Evolutionary conservation across 768 basidiomycete species (phyloP).

Genomic region (Collybia mongolica): DNA sequence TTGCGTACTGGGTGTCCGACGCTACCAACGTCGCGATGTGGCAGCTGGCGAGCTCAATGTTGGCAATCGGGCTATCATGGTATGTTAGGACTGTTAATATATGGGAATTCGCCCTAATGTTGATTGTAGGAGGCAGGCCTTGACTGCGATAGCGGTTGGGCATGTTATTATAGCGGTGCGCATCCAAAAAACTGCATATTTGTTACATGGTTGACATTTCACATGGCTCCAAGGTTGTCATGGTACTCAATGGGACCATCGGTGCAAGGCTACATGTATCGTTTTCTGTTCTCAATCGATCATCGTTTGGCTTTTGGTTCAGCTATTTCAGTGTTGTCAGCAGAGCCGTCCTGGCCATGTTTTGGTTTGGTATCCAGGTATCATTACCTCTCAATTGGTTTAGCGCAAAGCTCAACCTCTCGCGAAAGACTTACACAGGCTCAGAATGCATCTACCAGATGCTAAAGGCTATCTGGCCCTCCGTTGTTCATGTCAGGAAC

Average conservation of each 20-base stretch:
- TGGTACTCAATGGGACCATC: constrained; percentile 77
- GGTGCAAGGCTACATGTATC: constrained; percentile 78
- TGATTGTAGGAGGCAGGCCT: constrained; percentile 55
- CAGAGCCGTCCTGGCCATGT: constrained; percentile 71
- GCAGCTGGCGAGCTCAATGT: constrained; percentile 73
- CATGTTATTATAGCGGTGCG: constrained; percentile 65
- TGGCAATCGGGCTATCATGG: constrained; percentile 76
- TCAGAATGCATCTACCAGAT: constrained; percentile 81
- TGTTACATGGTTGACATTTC: no score
- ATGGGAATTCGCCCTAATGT: neutral
- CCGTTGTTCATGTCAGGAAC: constrained; percentile 62
- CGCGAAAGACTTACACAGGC: constrained; percentile 50
- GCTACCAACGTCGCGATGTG: constrained; percentile 47
- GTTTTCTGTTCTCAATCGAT: constrained; percentile 76
- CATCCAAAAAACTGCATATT: neutral
- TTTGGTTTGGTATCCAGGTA: constrained; percentile 81
- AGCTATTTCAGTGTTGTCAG: constrained; percentile 85
- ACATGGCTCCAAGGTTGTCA: constrained; percentile 31
- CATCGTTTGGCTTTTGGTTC: constrained; percentile 88
- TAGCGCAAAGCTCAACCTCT: no score
- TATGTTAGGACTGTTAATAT: constrained; percentile 17
- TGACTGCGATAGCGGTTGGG: constrained; percentile 69
- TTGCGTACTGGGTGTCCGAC: constrained; percentile 61
- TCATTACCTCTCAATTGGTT: neutral
- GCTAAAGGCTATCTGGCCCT: constrained; percentile 85